These are phyloP conservation scores for Malassezia psittaci DNA, from an alignment of 1,284 basidiomycete species.

Conservation along the genomic window DNA sequence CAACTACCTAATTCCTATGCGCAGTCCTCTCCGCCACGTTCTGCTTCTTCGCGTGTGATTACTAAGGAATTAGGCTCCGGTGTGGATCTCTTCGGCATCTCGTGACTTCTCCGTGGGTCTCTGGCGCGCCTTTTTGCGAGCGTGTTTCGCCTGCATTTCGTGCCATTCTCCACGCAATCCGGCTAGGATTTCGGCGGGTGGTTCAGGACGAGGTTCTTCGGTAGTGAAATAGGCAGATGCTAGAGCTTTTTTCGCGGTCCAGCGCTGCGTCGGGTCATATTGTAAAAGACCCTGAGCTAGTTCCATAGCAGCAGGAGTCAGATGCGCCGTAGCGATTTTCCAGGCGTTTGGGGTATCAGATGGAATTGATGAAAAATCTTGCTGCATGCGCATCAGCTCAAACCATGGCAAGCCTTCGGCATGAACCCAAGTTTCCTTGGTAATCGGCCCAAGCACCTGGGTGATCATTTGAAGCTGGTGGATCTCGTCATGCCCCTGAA, in stretches of 20 bases:
- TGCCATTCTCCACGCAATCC: constrained; percentile 84
- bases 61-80: not conserved
- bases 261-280: constrained; percentile 72
- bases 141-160: constrained; percentile 58
- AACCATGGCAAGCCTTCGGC: constrained; percentile 86
- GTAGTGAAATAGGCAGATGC: constrained; percentile 68
- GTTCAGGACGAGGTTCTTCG: constrained; percentile 64
- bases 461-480: constrained; percentile 90
- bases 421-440: constrained; percentile 68
- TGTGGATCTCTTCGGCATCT: not conserved
- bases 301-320: constrained; percentile 59
- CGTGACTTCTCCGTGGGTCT: not conserved
- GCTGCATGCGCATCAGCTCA: constrained; percentile 55
- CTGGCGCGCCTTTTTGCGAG: constrained; percentile 21
- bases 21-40: not conserved
- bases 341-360: constrained; percentile 54
- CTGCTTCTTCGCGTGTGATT: not conserved
- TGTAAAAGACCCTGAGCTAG: constrained; percentile 69
- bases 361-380: not conserved
- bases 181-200: constrained; percentile 61
- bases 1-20: too few species aligned
- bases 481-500: constrained; percentile 93
- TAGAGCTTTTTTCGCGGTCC: constrained; percentile 70
- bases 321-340: constrained; percentile 14
- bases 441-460: constrained; percentile 78